Conservation (phyloP, 768 basidiomycete species). For the Mycena pura region DNA sequence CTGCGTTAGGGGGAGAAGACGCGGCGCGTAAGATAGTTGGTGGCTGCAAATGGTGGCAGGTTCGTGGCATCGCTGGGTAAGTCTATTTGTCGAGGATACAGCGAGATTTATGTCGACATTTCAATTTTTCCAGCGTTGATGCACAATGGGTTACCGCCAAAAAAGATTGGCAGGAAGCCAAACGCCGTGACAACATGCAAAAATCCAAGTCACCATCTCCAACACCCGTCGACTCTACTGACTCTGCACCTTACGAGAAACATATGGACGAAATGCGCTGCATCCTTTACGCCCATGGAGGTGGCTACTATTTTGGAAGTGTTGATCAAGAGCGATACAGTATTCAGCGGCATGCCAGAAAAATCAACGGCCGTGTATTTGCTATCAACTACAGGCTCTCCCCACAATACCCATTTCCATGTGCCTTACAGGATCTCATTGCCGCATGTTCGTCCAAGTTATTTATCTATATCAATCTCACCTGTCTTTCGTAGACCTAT, state of each 20-base stretch:
- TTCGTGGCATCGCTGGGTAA: slow-evolving; percentile 81
- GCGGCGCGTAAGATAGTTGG: slow-evolving; percentile 75
- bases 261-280: slow-evolving; percentile 88
- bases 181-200: slow-evolving; percentile 59
- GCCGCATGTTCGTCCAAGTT: slow-evolving; percentile 75
- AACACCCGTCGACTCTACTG: slow-evolving; percentile 29
- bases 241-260: slow-evolving; percentile 56
- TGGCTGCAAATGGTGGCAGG: slow-evolving; percentile 98
- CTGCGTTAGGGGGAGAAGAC: slow-evolving; percentile 86
- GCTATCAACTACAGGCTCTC: slow-evolving; percentile 87
- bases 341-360: slow-evolving; percentile 86
- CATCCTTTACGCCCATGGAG: slow-evolving; percentile 83
- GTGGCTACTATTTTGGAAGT: slow-evolving; percentile 89
- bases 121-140: slow-evolving; percentile 60
- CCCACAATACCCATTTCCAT: slow-evolving; percentile 97
- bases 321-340: slow-evolving; percentile 81
- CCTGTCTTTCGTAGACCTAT: slow-evolving; percentile 65
- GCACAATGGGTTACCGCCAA: slow-evolving; percentile 88
- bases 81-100: slow-evolving; percentile 25
- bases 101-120: slow-evolving; percentile 21
- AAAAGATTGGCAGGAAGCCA: slow-evolving; percentile 81
- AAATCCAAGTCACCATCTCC: slow-evolving; percentile 34
- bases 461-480: background rate
- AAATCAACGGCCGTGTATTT: slow-evolving; percentile 91
- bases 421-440: slow-evolving; percentile 86